Evolutionary conservation across 306 rosid species (phyloP).

Genomic region (Neltuma alba): DNA sequence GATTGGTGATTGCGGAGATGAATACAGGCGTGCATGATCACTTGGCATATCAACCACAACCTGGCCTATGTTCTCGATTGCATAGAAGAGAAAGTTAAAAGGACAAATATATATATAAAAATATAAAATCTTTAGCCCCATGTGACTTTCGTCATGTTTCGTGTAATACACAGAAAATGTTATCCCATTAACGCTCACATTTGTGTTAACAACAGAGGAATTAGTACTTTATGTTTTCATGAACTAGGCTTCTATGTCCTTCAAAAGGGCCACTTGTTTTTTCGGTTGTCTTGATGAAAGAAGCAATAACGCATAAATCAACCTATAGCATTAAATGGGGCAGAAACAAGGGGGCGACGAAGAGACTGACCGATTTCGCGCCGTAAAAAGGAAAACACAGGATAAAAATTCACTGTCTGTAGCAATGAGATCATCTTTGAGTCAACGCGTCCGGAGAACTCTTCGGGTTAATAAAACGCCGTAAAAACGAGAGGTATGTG

Average conservation of each 20-base stretch:
- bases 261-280: neutral
- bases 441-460: neutral
- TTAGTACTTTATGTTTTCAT: conserved; percentile 25
- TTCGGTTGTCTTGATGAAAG: neutral
- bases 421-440: too few species aligned
- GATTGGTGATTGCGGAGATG: conserved; percentile 98
- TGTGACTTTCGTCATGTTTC: neutral
- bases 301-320: neutral
- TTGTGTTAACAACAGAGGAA: conserved; percentile 23
- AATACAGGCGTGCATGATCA: conserved; percentile 76
- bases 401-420: neutral
- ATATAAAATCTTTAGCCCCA: neutral
- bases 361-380: neutral
- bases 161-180: neutral
- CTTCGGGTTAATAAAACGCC: too few species aligned
- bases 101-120: neutral
- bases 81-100: conserved; percentile 13
- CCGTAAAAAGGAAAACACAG: neutral
- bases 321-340: neutral
- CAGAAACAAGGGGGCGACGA: neutral
- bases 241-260: neutral
- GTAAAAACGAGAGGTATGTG: too few species aligned
- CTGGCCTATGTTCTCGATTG: conserved; percentile 1
- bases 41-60: conserved; percentile 22
- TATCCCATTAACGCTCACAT: conserved; percentile 16